A percentile compares a stretch with the other conserved stretches of the same genome.
phyloP scores from a whole-genome alignment of 2,329 filamentous ascomycete species.

The Colletotrichum tropicicola region DNA sequence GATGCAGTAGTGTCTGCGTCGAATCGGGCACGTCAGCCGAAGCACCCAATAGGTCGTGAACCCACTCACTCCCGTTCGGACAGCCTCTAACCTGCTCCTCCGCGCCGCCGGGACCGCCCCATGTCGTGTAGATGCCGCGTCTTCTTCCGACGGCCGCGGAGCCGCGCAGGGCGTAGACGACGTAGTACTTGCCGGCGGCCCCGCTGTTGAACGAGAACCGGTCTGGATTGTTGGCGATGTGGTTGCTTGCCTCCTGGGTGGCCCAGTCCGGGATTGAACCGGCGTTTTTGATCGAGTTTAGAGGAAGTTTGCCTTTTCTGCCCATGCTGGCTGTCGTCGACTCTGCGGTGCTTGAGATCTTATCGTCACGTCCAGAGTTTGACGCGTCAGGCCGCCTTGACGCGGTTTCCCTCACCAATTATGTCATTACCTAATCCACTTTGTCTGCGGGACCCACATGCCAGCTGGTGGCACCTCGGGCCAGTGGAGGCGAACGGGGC shows the following conservation, averaged over 20 bases:
- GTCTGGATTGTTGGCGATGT: neutral
- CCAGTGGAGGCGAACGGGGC: too few species aligned
- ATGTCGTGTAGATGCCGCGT: neutral
- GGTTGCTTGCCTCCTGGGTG: neutral
- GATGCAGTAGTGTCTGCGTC: neutral
- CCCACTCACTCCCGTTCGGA: neutral
- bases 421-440: too few species aligned
- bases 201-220: neutral
- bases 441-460: too few species aligned
- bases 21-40: neutral
- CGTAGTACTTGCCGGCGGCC: neutral
- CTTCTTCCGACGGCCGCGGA: neutral
- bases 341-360: too few species aligned
- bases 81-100: neutral
- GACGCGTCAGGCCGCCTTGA: too few species aligned
- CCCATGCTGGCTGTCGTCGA: neutral
- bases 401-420: too few species aligned
- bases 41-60: neutral
- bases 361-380: too few species aligned
- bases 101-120: neutral
- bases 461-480: too few species aligned
- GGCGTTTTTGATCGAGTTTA: neutral
- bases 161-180: neutral
- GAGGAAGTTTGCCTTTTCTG: neutral
- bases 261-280: neutral